A percentile compares a stretch with the other conserved stretches of the same genome.
These are phyloP conservation scores for Rhizophlyctis rosea DNA, from an alignment of 192 early-diverging fungal species.

Conservation along the genomic window DNA sequence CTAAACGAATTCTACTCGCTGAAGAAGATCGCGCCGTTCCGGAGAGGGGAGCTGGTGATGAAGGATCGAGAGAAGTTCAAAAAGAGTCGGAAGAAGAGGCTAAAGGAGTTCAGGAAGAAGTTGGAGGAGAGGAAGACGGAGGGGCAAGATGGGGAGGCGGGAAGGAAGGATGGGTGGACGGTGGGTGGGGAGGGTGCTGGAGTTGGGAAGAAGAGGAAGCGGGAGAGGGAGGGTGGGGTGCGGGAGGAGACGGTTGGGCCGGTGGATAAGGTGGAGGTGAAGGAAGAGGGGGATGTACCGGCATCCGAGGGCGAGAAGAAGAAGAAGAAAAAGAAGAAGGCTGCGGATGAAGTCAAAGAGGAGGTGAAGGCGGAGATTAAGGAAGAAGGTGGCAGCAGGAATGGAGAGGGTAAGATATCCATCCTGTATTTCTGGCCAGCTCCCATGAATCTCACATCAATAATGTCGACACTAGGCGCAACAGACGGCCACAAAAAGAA, in stretches of 20 bases:
- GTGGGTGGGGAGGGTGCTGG: conserved; percentile 5
- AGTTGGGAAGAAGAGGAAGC: conserved; percentile 12
- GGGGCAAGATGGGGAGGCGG: conserved; percentile 9
- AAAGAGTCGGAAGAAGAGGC: conserved; percentile 36
- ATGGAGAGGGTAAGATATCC: too few relatives aligned
- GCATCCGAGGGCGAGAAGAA: not conserved
- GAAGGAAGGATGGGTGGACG: not conserved
- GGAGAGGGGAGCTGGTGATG: conserved; percentile 21
- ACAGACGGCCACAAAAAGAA: too few relatives aligned
- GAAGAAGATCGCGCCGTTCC: conserved; percentile 83
- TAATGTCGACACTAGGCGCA: too few relatives aligned
- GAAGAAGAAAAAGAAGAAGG: not conserved
- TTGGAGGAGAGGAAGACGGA: conserved; percentile 31
- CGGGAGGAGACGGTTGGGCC: conserved; percentile 6
- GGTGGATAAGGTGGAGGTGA: too few relatives aligned
- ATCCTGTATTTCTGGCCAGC: too few relatives aligned
- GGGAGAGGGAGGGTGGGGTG: not conserved
- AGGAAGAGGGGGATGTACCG: not conserved
- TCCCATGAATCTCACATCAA: too few relatives aligned
- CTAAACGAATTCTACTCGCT: conserved; percentile 83
- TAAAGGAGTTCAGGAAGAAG: conserved; percentile 41
- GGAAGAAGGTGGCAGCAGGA: not conserved
- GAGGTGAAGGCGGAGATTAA: not conserved
- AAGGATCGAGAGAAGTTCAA: conserved; percentile 24
- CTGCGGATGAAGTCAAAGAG: conserved; percentile 7